phyloP scores from a whole-genome alignment of 139 green algal genomes.

The Volvox reticuliferus region DNA sequence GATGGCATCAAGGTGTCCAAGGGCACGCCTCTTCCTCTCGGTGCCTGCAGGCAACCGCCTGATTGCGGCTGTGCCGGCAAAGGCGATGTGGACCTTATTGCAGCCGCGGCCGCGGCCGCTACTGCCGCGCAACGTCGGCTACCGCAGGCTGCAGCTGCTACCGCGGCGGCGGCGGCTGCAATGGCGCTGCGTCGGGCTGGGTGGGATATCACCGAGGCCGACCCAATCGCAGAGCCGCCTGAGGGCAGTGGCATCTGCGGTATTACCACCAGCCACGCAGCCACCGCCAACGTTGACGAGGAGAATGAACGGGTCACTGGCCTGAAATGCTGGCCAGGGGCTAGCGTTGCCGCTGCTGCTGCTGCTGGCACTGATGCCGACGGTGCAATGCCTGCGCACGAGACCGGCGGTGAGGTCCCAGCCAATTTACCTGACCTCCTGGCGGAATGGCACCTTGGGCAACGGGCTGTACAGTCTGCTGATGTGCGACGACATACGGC shows the following conservation, averaged over 20 bases:
- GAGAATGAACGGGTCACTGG: not conserved
- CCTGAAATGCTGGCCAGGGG: not conserved
- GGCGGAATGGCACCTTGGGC: constrained; percentile 19
- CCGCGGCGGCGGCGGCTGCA: not conserved
- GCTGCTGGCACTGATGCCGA: not conserved
- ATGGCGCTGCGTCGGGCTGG: too few species aligned
- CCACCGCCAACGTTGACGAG: not conserved
- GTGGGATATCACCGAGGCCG: not conserved
- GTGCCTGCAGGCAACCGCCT: too few species aligned
- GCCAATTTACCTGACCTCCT: not conserved
- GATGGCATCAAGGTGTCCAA: not conserved
- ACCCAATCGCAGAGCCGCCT: not conserved
- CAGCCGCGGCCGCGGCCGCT: not conserved
- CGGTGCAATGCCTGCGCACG: not conserved
- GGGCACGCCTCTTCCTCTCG: not conserved
- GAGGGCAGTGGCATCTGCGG: not conserved
- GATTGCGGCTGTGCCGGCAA: not conserved
- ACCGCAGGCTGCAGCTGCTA: not conserved
- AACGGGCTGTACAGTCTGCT: not conserved
- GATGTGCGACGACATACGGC: not conserved
- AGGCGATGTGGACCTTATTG: not conserved
- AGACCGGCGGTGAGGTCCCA: not conserved
- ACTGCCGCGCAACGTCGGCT: not conserved
- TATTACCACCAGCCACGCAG: not conserved
- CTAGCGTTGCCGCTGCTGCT: not conserved